Conservation (phyloP, 306 rosid species). For the Betula pendula region DNA sequence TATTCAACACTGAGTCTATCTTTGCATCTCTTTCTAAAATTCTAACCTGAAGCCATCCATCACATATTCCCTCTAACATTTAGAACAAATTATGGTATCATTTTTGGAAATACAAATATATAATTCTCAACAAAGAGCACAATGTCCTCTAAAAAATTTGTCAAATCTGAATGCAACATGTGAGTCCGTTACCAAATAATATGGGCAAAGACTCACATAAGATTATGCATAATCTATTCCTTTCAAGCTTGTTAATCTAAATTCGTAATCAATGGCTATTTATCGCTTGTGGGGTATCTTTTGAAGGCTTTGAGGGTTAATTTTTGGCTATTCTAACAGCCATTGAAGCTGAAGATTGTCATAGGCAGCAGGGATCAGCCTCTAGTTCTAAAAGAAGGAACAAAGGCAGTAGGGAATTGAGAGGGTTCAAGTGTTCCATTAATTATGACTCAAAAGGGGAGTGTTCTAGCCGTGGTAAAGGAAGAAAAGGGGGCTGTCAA, state of each 20-base stretch:
- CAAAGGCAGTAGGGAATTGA: no score
- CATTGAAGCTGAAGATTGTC: no score
- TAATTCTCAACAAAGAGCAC: not conserved
- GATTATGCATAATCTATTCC: not conserved
- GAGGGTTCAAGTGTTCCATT: no score
- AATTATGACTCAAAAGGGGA: no score
- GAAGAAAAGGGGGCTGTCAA: no score
- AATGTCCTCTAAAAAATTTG: not conserved
- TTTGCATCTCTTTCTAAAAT: not conserved
- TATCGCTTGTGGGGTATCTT: no score
- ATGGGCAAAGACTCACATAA: not conserved
- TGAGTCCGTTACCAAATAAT: not conserved
- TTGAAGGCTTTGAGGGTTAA: no score
- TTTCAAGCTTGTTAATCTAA: not conserved
- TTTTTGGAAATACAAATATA: not conserved
- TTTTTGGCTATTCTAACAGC: no score
- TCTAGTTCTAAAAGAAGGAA: no score
- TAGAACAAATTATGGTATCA: not conserved
- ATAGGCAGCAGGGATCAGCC: no score
- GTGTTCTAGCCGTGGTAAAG: no score
- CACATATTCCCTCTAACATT: not conserved
- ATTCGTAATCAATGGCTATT: no score
- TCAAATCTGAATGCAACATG: not conserved
- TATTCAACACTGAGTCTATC: not conserved
- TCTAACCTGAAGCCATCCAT: not conserved